phyloP scores from a whole-genome alignment of 2,329 filamentous ascomycete species.

The Claviceps arundinis region DNA sequence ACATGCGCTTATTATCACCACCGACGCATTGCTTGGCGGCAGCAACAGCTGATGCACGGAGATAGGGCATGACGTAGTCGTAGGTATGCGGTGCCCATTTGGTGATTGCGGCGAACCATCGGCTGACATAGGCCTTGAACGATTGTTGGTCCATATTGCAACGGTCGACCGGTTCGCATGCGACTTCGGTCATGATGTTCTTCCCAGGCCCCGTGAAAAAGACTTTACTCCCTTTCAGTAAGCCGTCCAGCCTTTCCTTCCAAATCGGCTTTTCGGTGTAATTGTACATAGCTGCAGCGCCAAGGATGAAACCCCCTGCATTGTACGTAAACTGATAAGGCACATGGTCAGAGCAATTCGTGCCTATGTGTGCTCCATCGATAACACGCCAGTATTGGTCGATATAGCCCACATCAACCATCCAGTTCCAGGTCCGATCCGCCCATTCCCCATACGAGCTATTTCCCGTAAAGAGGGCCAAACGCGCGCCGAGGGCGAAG shows the following conservation, averaged over 20 bases:
- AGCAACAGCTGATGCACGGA: conserved; percentile 41
- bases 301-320: conserved; percentile 50
- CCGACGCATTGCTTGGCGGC: conserved; percentile 45
- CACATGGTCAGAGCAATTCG: conserved; percentile 44
- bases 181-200: conserved; percentile 50
- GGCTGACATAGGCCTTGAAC: conserved; percentile 50
- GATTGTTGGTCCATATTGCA: conserved; percentile 52
- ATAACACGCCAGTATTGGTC: conserved; percentile 45
- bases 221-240: conserved; percentile 38
- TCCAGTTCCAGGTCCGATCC: conserved; percentile 59
- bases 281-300: conserved; percentile 57
- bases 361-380: conserved; percentile 44
- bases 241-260: conserved; percentile 42
- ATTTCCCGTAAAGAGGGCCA: conserved; percentile 68
- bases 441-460: conserved; percentile 68
- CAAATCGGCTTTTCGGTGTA: conserved; percentile 39
- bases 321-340: conserved; percentile 60
- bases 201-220: conserved; percentile 40
- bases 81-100: conserved; percentile 50
- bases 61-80: conserved; percentile 35
- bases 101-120: conserved; percentile 48
- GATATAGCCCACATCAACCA: conserved; percentile 42
- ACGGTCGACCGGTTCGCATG: conserved; percentile 47
- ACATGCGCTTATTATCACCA: conserved; percentile 42
- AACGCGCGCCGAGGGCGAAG: conserved; percentile 50